These are phyloP conservation scores for Colletotrichum gloeosporioides DNA, from an alignment of 2,329 filamentous ascomycete genomes.

Conservation along the genomic window DNA sequence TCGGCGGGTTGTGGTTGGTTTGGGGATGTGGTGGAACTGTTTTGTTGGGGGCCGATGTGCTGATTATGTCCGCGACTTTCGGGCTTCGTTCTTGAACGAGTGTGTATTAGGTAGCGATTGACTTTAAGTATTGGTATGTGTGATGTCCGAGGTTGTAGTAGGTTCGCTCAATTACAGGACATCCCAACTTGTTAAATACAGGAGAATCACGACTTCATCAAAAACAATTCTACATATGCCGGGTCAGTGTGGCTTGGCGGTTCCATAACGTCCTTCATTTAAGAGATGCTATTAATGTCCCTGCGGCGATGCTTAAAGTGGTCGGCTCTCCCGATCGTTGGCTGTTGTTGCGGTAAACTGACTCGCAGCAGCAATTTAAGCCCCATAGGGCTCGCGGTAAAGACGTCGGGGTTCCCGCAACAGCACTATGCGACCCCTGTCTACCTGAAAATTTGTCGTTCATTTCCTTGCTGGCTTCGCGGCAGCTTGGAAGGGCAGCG, in stretches of 20 bases:
- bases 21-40: neutral
- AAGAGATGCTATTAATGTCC: neutral
- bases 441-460: neutral
- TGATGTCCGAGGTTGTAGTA: fast-evolving
- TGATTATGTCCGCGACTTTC: neutral
- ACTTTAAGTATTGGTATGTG: neutral
- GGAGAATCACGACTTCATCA: neutral
- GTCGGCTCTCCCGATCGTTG: neutral
- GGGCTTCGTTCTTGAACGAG: neutral
- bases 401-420: neutral
- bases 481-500: neutral
- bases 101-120: neutral
- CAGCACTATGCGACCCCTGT: neutral
- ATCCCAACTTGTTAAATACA: neutral
- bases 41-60: neutral
- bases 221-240: neutral
- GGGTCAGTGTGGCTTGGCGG: neutral
- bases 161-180: neutral
- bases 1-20: neutral
- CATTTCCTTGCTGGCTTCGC: neutral
- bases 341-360: neutral
- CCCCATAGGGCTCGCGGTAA: neutral
- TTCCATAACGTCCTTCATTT: neutral
- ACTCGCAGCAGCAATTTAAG: neutral
- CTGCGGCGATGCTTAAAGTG: neutral